Conservation (phyloP, 495 filamentous ascomycete genomes). For the Gamarada debralockiae region DNA sequence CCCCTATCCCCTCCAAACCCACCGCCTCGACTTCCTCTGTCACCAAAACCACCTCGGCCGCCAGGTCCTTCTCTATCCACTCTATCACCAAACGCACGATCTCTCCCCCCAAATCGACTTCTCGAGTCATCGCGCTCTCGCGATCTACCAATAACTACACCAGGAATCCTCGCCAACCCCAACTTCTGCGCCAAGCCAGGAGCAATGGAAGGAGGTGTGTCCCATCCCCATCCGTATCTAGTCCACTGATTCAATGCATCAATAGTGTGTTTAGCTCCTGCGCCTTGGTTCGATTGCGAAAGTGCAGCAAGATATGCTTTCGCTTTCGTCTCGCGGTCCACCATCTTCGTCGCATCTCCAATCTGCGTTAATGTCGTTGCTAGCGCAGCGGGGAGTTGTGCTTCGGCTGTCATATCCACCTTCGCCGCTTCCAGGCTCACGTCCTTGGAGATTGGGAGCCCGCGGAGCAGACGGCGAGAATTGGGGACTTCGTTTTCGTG, state of each 20-base stretch:
- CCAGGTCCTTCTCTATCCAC: too few species aligned
- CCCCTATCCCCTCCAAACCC: conserved; percentile 1
- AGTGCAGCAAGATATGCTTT: conserved; percentile 46
- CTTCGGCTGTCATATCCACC: conserved; percentile 48
- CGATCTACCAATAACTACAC: conserved; percentile 42
- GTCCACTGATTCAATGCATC: conserved; percentile 59
- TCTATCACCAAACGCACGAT: conserved; percentile 11
- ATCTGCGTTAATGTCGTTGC: conserved; percentile 36
- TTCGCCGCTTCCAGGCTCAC: conserved; percentile 45
- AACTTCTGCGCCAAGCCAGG: conserved; percentile 40
- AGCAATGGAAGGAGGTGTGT: conserved; percentile 49
- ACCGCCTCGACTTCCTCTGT: conserved; percentile 7
- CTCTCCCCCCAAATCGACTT: neutral
- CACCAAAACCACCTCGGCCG: conserved; percentile 18
- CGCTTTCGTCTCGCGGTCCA: conserved; percentile 36
- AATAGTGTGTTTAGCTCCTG: conserved; percentile 23
- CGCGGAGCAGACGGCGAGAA: conserved; percentile 45
- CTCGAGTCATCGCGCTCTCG: conserved; percentile 3
- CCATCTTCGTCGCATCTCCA: conserved; percentile 29
- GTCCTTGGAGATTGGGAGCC: conserved; percentile 65
- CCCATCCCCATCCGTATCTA: conserved; percentile 57
- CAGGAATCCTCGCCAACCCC: conserved; percentile 37
- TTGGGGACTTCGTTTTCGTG: conserved; percentile 52
- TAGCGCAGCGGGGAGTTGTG: conserved; percentile 29
- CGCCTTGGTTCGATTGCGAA: neutral